Percentiles rank a stretch among this genome's conserved stretches.
phyloP scores from a whole-genome alignment of 345 rosid species.

The Mallotus nudiflorus region DNA sequence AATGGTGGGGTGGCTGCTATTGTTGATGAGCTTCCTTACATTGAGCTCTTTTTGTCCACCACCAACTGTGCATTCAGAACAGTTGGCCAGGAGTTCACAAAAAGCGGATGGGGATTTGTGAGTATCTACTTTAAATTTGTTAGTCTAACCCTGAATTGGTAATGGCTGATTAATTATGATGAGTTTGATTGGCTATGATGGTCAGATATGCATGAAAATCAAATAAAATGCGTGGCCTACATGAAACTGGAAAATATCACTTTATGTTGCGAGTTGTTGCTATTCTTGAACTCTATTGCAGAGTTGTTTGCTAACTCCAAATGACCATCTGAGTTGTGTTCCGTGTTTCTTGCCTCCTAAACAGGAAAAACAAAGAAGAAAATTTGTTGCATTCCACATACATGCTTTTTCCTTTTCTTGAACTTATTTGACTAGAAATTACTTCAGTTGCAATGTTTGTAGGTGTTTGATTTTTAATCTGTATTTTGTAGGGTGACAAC shows the following conservation, averaged over 20 bases:
- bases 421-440: neutral
- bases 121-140: conserved; percentile 32
- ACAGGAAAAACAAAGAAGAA: neutral
- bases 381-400: neutral
- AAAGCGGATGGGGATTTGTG: conserved; percentile 97
- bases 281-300: neutral
- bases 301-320: too few relatives aligned
- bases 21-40: conserved; percentile 91
- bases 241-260: neutral
- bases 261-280: neutral
- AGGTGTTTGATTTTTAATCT: neutral
- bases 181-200: neutral
- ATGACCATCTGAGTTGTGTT: neutral
- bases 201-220: neutral
- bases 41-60: conserved; percentile 71
- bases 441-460: neutral
- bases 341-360: neutral
- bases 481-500: neutral
- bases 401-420: neutral
- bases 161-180: neutral
- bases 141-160: neutral
- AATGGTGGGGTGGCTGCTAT: conserved; percentile 84
- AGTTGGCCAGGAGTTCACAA: conserved; percentile 89
- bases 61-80: conserved; percentile 64
- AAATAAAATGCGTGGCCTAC: neutral